phyloP scores from a whole-genome alignment of 108 stramenopile genomes.

The Tribonema minus region DNA sequence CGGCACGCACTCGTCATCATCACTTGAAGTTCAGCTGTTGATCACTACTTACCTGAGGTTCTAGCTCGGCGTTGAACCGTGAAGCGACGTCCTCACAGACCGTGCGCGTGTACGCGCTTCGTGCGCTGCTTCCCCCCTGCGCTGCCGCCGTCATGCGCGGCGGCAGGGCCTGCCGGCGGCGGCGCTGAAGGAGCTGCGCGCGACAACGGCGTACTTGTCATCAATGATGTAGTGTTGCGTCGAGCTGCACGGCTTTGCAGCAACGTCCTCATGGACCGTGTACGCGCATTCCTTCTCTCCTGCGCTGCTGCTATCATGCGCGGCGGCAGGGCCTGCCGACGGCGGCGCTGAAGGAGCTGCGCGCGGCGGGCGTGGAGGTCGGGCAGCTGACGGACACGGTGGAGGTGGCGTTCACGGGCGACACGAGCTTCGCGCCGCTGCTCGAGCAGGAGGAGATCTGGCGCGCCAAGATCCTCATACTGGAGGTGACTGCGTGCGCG shows the following conservation, averaged over 20 bases:
- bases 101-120: too few species aligned
- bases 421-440: constrained; percentile 21
- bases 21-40: too few species aligned
- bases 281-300: too few species aligned
- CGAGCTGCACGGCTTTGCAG: too few species aligned
- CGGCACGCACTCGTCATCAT: too few species aligned
- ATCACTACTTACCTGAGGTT: too few species aligned
- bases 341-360: neutral
- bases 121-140: too few species aligned
- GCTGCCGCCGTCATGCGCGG: neutral
- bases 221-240: neutral
- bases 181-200: neutral
- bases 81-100: too few species aligned
- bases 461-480: constrained; percentile 20
- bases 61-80: too few species aligned
- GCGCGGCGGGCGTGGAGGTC: constrained; percentile 19
- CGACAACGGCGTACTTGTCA: neutral
- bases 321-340: neutral
- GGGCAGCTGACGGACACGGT: neutral
- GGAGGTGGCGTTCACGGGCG: constrained; percentile 41
- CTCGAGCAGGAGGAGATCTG: constrained; percentile 6
- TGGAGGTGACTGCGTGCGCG: constrained; percentile 13
- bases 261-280: too few species aligned
- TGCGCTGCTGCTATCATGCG: neutral
- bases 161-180: neutral